These are phyloP conservation scores for Abelmoschus esculentus DNA, from an alignment of 345 rosid species.

Conservation along the genomic window DNA sequence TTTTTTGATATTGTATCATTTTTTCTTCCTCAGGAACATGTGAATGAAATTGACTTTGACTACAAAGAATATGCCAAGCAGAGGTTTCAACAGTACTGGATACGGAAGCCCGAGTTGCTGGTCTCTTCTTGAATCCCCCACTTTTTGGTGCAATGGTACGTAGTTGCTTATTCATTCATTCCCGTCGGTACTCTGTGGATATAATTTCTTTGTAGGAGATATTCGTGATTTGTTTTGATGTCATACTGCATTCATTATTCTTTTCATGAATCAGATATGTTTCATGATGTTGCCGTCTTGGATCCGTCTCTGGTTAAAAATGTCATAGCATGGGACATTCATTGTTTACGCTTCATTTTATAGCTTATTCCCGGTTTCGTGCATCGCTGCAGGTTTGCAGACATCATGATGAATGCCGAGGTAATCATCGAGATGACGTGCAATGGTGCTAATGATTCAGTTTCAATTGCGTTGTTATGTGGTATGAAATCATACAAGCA, in stretches of 20 bases:
- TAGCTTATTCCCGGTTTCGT: not conserved
- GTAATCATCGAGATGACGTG: not conserved
- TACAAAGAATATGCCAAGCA: conserved; percentile 57
- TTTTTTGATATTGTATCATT: not conserved
- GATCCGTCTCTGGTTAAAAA: not conserved
- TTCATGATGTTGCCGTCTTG: not conserved
- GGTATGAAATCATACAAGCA: not conserved
- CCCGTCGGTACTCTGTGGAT: no score
- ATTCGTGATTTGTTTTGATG: not conserved
- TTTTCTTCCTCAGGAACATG: conserved; percentile 41
- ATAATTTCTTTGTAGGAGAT: not conserved
- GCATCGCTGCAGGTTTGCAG: not conserved
- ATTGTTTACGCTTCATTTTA: not conserved
- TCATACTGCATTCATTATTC: not conserved
- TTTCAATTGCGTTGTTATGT: not conserved
- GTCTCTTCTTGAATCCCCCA: conserved; percentile 18
- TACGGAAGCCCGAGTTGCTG: conserved; percentile 28
- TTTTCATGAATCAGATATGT: not conserved
- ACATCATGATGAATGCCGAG: not conserved
- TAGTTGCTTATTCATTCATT: not conserved
- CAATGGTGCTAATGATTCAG: not conserved
- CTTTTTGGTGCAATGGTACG: not conserved
- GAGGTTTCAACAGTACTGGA: conserved; percentile 55
- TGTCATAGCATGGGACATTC: not conserved
- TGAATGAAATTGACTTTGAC: conserved; percentile 61